Evolutionary conservation across 1,139 yeast species (phyloP).

Genomic region (Debaryomyces robertsiae): DNA sequence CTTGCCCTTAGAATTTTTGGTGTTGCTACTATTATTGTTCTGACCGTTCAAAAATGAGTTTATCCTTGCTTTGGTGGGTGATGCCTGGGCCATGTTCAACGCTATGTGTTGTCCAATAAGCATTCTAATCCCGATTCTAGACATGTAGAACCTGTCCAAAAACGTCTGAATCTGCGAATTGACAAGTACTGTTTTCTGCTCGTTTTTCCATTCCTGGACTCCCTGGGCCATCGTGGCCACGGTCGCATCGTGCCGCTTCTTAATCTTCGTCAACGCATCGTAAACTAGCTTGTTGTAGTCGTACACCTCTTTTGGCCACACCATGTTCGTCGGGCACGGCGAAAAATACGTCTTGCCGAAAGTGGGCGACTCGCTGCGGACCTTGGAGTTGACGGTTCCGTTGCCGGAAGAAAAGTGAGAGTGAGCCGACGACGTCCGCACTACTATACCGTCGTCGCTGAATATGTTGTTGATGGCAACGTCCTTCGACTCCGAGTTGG

Average conservation of each 20-base stretch:
- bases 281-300: conserved; percentile 71
- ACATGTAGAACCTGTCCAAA: conserved; percentile 81
- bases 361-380: conserved; percentile 35
- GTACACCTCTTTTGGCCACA: conserved; percentile 76
- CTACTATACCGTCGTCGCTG: conserved; percentile 57
- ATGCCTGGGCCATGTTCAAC: conserved; percentile 64
- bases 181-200: conserved; percentile 48
- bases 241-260: conserved; percentile 87
- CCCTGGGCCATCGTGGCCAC: conserved; percentile 94
- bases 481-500: conserved; percentile 33
- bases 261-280: conserved; percentile 68
- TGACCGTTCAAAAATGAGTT: conserved; percentile 38
- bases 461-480: conserved; percentile 49
- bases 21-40: conserved; percentile 13
- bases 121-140: conserved; percentile 87
- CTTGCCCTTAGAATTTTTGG: conserved; percentile 26
- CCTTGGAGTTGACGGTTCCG: conserved; percentile 3
- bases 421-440: conserved; percentile 30
- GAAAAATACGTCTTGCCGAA: conserved; percentile 62
- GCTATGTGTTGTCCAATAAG: conserved; percentile 88
- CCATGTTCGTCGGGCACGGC: conserved; percentile 51
- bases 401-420: conserved; percentile 10
- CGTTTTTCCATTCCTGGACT: conserved; percentile 82
- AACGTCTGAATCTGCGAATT: conserved; percentile 75
- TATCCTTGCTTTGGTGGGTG: conserved; percentile 45